Evolutionary conservation across 2,329 filamentous ascomycete genomes (phyloP).

Genomic region (Parastagonospora nodorum): DNA sequence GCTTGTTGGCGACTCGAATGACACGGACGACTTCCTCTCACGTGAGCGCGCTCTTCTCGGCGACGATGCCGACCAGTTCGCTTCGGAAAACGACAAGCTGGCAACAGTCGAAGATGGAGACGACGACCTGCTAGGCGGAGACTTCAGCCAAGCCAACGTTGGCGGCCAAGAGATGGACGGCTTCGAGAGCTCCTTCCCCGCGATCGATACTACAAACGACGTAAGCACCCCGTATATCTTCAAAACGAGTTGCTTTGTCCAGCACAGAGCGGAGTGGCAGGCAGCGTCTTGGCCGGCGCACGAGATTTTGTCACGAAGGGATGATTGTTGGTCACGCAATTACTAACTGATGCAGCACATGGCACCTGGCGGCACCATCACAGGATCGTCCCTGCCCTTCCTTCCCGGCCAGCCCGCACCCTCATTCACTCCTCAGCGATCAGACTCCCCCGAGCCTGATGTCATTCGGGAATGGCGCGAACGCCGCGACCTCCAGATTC

Average conservation of each 20-base stretch:
- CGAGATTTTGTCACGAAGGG: too few species aligned
- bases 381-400: conserved; percentile 67
- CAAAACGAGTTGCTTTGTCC: not conserved
- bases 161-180: conserved; percentile 57
- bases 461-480: conserved; percentile 91
- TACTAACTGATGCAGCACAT: conserved; percentile 60
- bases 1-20: conserved; percentile 61
- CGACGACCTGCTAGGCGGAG: conserved; percentile 73
- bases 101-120: conserved; percentile 67
- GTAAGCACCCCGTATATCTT: conserved; percentile 51
- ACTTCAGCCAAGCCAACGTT: conserved; percentile 49
- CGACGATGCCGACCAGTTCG: conserved; percentile 91
- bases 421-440: conserved; percentile 54
- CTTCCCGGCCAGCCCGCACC: conserved; percentile 45
- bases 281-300: too few species aligned
- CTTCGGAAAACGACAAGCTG: conserved; percentile 72
- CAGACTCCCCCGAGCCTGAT: conserved; percentile 83
- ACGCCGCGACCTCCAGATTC: conserved; percentile 79
- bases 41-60: conserved; percentile 89
- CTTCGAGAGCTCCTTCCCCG: conserved; percentile 92
- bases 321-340: not conserved
- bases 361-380: conserved; percentile 79
- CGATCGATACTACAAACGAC: conserved; percentile 75
- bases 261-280: too few species aligned
- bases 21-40: conserved; percentile 82